phyloP scores from a whole-genome alignment of 352 stramenopile species.

The Phytopythium cucurbitacearum region DNA sequence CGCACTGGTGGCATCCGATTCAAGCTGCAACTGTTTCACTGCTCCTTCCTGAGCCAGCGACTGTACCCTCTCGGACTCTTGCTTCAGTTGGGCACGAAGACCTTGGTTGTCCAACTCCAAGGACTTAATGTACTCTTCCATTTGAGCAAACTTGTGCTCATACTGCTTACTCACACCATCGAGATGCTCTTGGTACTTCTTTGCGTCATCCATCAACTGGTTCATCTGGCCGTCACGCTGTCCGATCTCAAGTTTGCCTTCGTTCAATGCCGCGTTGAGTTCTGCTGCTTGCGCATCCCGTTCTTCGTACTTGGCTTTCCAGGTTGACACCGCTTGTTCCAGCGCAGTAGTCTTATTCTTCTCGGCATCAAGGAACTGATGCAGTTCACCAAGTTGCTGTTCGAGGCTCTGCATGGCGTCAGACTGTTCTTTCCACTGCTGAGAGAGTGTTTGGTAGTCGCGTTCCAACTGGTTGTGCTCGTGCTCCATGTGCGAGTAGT shows the following conservation, averaged over 20 bases:
- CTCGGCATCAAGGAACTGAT: constrained; percentile 32
- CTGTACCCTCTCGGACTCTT: constrained; percentile 28
- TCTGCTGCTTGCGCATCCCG: constrained; percentile 24
- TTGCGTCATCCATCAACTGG: constrained; percentile 32
- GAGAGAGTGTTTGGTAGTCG: constrained; percentile 40
- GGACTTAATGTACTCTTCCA: constrained; percentile 32
- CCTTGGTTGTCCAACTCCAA: constrained; percentile 36
- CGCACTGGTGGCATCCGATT: constrained; percentile 31
- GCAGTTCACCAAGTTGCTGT: constrained; percentile 37
- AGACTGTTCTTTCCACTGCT: constrained; percentile 34
- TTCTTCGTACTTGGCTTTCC: constrained; percentile 32
- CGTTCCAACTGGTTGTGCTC: constrained; percentile 28
- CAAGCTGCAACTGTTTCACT: constrained; percentile 32
- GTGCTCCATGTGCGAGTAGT: constrained; percentile 42
- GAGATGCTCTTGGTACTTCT: constrained; percentile 39
- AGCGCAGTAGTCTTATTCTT: constrained; percentile 25
- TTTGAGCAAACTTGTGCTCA: constrained; percentile 39
- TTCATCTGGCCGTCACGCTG: constrained; percentile 26
- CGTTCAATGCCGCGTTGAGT: constrained; percentile 26
- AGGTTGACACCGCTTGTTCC: constrained; percentile 23
- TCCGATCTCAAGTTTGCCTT: constrained; percentile 28
- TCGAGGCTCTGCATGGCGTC: constrained; percentile 33
- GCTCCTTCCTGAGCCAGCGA: constrained; percentile 34
- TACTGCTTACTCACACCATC: constrained; percentile 37
- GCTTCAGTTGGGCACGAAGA: constrained; percentile 32